Base-by-base conservation (phyloP, 129 eudicot genomes). In the Calendula officinalis region DNA sequence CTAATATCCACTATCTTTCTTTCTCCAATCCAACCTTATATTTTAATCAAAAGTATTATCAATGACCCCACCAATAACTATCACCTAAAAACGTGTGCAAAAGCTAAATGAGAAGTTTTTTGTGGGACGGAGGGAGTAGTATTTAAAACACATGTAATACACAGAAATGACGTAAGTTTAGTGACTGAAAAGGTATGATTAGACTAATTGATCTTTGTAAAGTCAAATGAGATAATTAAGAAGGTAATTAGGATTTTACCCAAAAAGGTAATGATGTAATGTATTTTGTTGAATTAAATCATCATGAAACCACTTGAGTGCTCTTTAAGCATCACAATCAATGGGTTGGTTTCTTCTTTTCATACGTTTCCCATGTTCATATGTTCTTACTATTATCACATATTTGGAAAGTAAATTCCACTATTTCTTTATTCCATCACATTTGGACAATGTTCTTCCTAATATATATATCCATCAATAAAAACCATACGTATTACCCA, bases 231-330 rank as follows among this genome's bases (percentile, higher is more conserved):
- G 8, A 40, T 40, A 14, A 53, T 44, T 42, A 41, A 10, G 32
- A 52, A 60, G 68, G 34, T 33, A 34, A 45, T 68, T 60, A 34
- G 4, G 41, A 56, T n/a, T 40, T 64, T 56, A 56, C 66, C 43
- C 22, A 39, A 73, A 64, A 44, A 64, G 65, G 40, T 35, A 35
- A 71, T 71, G 10, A 71, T 61, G 74, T 71, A 17, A 35, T n/a
- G n/a, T n/a, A n/a, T 62, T 14, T 13, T 51, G 12, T 40, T 33
- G 42, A 36, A 56, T 12, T 71, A 45, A 56, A 7, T 56, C 64
- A 65, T 73, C 67, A 65, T 56, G 72, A 56, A 57, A 57, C 72
- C 13, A 60, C n/a, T 34, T 68, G 33, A 34, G 30, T 22, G 30
- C 30, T 22, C 66, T 72, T 73, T 32, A 57, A 48, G 34, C 60